phyloP scores from a whole-genome alignment of 2,329 filamentous ascomycete genomes.

The Fusarium sp. region DNA sequence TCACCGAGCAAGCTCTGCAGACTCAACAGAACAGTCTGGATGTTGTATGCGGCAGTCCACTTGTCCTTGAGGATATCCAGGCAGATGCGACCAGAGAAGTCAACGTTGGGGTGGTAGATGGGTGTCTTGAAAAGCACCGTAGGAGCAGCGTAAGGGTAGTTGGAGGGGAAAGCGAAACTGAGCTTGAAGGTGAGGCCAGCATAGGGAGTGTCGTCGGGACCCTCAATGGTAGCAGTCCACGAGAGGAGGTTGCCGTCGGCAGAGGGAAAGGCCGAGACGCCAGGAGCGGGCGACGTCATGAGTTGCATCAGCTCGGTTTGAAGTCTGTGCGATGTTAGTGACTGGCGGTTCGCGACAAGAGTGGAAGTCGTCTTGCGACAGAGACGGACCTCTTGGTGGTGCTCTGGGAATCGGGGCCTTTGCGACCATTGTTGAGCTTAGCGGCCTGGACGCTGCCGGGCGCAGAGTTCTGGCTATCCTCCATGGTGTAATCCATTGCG shows the following conservation, averaged over 20 bases:
- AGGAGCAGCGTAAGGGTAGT: constrained; percentile 93
- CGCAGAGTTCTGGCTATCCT: constrained; percentile 77
- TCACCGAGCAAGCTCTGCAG: constrained; percentile 96
- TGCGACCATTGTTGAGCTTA: constrained; percentile 73
- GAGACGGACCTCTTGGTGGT: constrained; percentile 80
- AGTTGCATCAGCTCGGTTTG: constrained; percentile 99
- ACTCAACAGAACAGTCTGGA: constrained; percentile 92
- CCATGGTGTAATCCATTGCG: constrained; percentile 63
- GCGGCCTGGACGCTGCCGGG: constrained; percentile 74
- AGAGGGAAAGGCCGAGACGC: constrained; percentile 94
- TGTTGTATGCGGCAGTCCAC: constrained; percentile 98
- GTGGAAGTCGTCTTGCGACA: constrained; percentile 6
- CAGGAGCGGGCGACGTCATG: constrained; percentile 94
- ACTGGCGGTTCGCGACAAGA: neutral
- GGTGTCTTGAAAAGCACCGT: constrained; percentile 98
- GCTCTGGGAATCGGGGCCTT: constrained; percentile 77
- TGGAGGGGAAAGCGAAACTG: constrained; percentile 88
- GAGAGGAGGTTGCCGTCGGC: constrained; percentile 90
- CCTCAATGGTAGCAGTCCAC: constrained; percentile 95
- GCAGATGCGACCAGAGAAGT: constrained; percentile 97
- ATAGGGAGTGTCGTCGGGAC: constrained; percentile 93
- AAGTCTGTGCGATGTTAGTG: constrained; percentile 70
- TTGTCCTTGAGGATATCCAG: constrained; percentile 99
- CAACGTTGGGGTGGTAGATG: constrained; percentile 99
- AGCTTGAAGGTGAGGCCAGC: constrained; percentile 92